Conservation (phyloP, 768 basidiomycete species). For the Erythrobasidium yunnanense region DNA sequence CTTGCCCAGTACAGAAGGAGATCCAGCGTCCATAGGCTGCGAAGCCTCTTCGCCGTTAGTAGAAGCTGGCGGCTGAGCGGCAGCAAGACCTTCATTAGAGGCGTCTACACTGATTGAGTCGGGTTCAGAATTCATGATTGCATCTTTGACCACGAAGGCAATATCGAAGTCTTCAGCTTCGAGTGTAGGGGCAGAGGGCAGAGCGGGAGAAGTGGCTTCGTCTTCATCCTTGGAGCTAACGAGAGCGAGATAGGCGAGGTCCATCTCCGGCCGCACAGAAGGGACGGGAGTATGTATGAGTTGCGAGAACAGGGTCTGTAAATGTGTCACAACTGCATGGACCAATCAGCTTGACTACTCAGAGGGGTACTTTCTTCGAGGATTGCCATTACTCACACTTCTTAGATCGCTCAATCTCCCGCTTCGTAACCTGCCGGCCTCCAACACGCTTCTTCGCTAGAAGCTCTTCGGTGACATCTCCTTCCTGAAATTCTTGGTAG, state of each 20-base stretch:
- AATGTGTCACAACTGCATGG: conserved; percentile 60
- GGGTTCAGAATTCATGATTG: background rate
- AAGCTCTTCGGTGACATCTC: conserved; percentile 1
- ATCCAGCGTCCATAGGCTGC: background rate
- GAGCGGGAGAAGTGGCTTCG: conserved; percentile 42
- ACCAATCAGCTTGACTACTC: background rate
- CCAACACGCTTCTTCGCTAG: conserved; percentile 75
- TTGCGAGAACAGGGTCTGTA: conserved; percentile 66
- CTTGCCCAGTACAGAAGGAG: conserved; percentile 34
- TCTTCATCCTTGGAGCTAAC: conserved; percentile 84
- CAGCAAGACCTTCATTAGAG: conserved; percentile 2
- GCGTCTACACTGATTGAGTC: background rate
- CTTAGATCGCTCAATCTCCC: conserved; percentile 71
- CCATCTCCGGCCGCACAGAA: conserved; percentile 69
- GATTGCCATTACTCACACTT: conserved; percentile 52
- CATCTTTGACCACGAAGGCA: background rate
- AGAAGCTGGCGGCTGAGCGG: background rate
- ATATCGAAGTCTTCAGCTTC: background rate
- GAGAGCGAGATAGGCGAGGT: conserved; percentile 80
- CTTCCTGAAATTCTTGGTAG: conserved; percentile 49
- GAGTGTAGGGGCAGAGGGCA: background rate
- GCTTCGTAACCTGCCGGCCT: conserved; percentile 65
- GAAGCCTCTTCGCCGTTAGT: no score
- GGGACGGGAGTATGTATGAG: conserved; percentile 57
- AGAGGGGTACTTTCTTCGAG: background rate